Evolutionary conservation across 305 asterid genomes (phyloP).

Genomic region (Solanum aculeatissimum): DNA sequence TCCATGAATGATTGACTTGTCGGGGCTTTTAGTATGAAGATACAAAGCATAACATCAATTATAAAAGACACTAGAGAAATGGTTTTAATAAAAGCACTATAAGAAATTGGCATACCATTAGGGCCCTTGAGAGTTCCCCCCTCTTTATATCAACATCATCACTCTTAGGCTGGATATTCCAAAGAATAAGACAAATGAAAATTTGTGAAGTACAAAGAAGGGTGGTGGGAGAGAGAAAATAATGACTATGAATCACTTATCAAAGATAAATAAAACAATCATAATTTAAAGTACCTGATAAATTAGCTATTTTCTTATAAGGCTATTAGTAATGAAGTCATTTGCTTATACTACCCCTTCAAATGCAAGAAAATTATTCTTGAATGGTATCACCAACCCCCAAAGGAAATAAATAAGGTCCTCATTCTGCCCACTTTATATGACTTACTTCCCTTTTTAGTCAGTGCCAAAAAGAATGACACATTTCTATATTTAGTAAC

Average conservation of each 20-base stretch:
- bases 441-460: no score
- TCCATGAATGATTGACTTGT: not conserved
- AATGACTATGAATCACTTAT: not conserved
- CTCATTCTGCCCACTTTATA: no score
- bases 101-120: slow-evolving; percentile 55
- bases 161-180: slow-evolving; percentile 44
- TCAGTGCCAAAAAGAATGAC: no score
- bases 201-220: not conserved
- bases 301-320: not conserved
- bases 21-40: not conserved
- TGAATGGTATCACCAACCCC: not conserved
- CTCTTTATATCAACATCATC: slow-evolving; percentile 55
- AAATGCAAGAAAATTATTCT: not conserved
- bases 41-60: not conserved
- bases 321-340: not conserved
- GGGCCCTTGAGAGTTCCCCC: slow-evolving; percentile 76
- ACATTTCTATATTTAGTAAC: no score
- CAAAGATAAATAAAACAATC: not conserved
- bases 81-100: not conserved
- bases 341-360: not conserved
- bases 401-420: not conserved
- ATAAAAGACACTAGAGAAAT: not conserved
- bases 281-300: not conserved
- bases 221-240: not conserved
- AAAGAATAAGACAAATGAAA: not conserved